These are phyloP conservation scores for Breynia disticha DNA, from an alignment of 441 rosid species.

Conservation along the genomic window DNA sequence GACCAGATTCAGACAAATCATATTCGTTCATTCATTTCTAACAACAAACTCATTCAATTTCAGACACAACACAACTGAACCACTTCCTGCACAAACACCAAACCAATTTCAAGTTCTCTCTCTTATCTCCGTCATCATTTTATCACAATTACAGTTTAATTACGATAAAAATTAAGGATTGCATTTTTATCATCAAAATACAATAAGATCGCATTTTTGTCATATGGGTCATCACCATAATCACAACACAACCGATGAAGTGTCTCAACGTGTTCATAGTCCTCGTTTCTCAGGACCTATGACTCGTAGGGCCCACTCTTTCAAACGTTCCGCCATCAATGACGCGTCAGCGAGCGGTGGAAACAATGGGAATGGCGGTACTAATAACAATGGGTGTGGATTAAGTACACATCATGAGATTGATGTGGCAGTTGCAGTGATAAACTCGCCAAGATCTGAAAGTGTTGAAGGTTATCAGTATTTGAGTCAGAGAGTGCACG, in stretches of 20 bases:
- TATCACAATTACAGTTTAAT: too few species aligned
- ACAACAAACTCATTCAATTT: too few species aligned
- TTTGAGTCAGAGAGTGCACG: slow-evolving; percentile 40
- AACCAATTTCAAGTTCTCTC: too few species aligned
- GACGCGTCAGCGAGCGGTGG: slow-evolving; percentile 9
- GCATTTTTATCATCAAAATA: too few species aligned
- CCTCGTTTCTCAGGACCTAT: slow-evolving; percentile 83
- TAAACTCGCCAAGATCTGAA: slow-evolving; percentile 79
- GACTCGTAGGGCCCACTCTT: slow-evolving; percentile 86
- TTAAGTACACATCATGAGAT: slow-evolving; percentile 48
- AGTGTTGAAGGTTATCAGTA: slow-evolving; percentile 21
- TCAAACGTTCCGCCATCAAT: slow-evolving; percentile 46
- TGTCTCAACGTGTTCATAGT: slow-evolving; percentile 62
- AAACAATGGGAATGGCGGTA: slow-evolving; percentile 2
- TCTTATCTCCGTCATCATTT: too few species aligned
- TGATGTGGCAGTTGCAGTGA: slow-evolving; percentile 50
- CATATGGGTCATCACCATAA: slow-evolving; percentile 43
- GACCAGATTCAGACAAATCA: too few species aligned
- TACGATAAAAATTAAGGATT: too few species aligned
- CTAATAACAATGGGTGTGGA: neutral
- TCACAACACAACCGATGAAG: slow-evolving; percentile 44
- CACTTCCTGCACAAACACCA: too few species aligned
- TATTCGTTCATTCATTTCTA: too few species aligned
- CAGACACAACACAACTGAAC: too few species aligned
- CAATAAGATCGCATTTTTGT: too few species aligned